phyloP scores from a whole-genome alignment of 73 alveolate genomes.

The Symbiodinium natans region DNA sequence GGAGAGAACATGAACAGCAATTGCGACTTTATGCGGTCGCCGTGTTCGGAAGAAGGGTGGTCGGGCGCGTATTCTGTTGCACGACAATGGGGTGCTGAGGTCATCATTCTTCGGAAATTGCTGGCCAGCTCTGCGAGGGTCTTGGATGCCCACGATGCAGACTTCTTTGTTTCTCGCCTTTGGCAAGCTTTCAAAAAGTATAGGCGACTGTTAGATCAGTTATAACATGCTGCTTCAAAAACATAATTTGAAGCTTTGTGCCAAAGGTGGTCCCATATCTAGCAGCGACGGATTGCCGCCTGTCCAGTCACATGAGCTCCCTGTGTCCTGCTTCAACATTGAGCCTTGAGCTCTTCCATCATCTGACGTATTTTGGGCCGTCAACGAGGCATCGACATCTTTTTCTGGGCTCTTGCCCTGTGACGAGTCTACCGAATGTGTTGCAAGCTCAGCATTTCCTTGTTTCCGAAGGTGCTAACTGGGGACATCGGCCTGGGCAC shows the following conservation, averaged over 20 bases:
- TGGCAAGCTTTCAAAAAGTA: too few relatives aligned
- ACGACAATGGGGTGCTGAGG: background rate
- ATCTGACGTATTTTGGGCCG: background rate
- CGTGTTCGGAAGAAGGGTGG: background rate
- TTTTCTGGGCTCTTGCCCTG: background rate
- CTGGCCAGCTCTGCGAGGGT: background rate
- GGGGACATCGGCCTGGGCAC: background rate
- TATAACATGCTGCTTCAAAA: too few relatives aligned
- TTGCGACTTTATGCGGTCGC: background rate
- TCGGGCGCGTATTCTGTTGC: background rate
- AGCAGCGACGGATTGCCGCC: background rate
- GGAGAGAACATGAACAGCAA: background rate
- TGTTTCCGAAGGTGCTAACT: background rate
- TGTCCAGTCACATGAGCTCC: background rate
- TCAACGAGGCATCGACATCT: background rate
- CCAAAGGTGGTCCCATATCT: background rate
- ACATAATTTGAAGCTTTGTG: too few relatives aligned
- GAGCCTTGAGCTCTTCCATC: background rate
- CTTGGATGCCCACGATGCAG: background rate
- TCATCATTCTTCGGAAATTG: background rate
- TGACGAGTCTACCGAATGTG: background rate
- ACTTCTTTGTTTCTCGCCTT: background rate
- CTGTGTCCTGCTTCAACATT: background rate
- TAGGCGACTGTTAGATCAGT: too few relatives aligned
- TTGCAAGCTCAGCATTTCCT: background rate